phyloP scores from a whole-genome alignment of 306 rosid genomes.

The Abrus precatorius region DNA sequence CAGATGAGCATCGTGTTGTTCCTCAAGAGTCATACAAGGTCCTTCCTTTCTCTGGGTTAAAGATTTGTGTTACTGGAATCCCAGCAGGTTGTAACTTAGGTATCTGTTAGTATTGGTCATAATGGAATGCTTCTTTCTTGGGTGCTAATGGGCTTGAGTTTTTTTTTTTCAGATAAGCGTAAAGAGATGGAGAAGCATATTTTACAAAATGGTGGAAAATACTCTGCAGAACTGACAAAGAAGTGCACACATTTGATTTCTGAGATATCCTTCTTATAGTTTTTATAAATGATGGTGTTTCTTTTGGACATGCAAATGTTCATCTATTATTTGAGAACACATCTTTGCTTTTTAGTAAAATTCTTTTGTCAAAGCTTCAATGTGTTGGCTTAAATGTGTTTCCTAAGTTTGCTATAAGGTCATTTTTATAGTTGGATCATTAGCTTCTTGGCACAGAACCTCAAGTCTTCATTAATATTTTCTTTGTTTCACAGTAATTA shows the following conservation, averaged over 20 bases:
- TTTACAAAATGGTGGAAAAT: constrained; percentile 86
- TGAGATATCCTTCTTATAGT: constrained; percentile 79
- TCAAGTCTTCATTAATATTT: constrained; percentile 26
- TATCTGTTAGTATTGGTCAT: constrained; percentile 50
- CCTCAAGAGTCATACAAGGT: constrained; percentile 91
- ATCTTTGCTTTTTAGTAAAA: constrained; percentile 16
- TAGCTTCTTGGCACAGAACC: constrained; percentile 32
- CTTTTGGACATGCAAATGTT: constrained; percentile 39
- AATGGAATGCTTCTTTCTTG: constrained; percentile 37
- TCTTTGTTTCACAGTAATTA: constrained; percentile 8
- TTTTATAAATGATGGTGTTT: constrained; percentile 41
- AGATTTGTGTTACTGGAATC: constrained; percentile 83
- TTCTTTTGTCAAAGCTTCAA: neutral
- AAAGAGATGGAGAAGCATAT: constrained; percentile 76
- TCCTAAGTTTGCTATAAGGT: constrained; percentile 20
- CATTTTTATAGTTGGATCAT: constrained; percentile 21
- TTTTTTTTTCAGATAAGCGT: constrained; percentile 74
- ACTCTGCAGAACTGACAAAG: constrained; percentile 86
- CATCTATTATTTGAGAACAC: constrained; percentile 22
- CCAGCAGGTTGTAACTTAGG: constrained; percentile 74
- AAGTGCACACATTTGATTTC: constrained; percentile 93
- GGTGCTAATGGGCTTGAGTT: constrained; percentile 49
- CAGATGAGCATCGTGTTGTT: constrained; percentile 90
- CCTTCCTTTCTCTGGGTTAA: constrained; percentile 91
- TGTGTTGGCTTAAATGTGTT: constrained; percentile 20